Evolutionary conservation across 345 rosid species (phyloP).

Genomic region (Arabidopsis arenosa): DNA sequence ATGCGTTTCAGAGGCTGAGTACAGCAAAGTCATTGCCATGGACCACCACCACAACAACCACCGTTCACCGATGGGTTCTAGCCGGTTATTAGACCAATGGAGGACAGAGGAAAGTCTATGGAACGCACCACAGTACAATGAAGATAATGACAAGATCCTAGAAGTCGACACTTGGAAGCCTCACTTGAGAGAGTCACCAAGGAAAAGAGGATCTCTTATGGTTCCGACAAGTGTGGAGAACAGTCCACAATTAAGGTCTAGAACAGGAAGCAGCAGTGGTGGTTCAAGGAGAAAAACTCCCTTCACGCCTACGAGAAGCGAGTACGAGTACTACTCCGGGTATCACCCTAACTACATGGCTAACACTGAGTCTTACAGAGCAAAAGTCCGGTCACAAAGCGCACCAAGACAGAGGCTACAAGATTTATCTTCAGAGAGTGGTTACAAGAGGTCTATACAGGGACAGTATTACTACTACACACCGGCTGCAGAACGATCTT

Average conservation of each 20-base stretch:
- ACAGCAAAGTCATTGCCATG: conserved; percentile 43
- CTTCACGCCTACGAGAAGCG: conserved; percentile 81
- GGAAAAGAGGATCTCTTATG: conserved; percentile 53
- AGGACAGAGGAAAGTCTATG: conserved; percentile 63
- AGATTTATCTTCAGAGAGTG: conserved; percentile 49
- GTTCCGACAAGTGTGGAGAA: conserved; percentile 61
- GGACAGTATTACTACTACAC: conserved; percentile 50
- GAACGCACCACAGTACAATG: conserved; percentile 45
- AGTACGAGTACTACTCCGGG: conserved; percentile 63
- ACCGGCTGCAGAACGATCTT: conserved; percentile 41
- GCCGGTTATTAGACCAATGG: conserved; percentile 77
- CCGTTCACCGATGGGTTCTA: conserved; percentile 52
- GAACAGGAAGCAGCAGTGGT: conserved; percentile 68
- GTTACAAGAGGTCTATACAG: conserved; percentile 47
- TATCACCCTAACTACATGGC: conserved; percentile 89
- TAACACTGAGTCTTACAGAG: conserved; percentile 85
- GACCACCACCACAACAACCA: conserved; percentile 38
- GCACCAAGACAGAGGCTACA: conserved; percentile 88
- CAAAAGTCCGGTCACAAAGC: conserved; percentile 87
- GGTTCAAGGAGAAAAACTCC: conserved; percentile 67
- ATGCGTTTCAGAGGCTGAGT: conserved; percentile 41
- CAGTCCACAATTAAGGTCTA: conserved; percentile 76
- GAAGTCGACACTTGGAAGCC: conserved; percentile 99
- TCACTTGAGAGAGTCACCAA: conserved; percentile 58
- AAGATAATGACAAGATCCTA: conserved; percentile 78